A percentile compares a stretch with the other conserved stretches of the same genome.
These are phyloP conservation scores for Hypoxylon trugodes DNA, from an alignment of 495 filamentous ascomycete species.

Conservation along the genomic window DNA sequence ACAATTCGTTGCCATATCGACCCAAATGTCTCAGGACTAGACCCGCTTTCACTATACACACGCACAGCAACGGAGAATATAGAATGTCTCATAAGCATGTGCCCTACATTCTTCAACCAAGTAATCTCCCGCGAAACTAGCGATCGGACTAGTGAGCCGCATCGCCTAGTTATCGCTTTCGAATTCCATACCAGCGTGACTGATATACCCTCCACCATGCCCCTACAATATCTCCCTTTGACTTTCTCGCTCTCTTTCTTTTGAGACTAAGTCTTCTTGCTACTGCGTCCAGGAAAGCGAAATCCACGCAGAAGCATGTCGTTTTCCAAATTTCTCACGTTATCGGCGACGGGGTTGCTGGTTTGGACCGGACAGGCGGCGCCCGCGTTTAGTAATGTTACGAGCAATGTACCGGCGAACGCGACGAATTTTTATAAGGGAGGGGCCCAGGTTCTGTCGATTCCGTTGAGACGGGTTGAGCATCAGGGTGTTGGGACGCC, in stretches of 20 bases:
- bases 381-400: conserved; percentile 2
- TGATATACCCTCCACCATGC: conserved; percentile 30
- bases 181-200: conserved; percentile 20
- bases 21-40: conserved; percentile 18
- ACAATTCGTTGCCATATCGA: conserved; percentile 30
- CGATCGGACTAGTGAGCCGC: not conserved
- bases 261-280: not conserved
- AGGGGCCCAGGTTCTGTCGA: conserved; percentile 22
- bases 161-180: conserved; percentile 32
- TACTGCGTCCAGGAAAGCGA: not conserved
- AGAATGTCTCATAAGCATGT: conserved; percentile 26
- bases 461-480: conserved; percentile 34
- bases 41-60: not conserved
- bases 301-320: conserved; percentile 10
- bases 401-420: not conserved
- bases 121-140: not conserved
- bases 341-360: not conserved
- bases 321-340: not conserved
- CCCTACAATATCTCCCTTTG: not conserved
- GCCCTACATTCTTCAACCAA: conserved; percentile 24
- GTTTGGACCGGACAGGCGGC: conserved; percentile 7
- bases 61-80: not conserved
- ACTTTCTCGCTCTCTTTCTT: not conserved
- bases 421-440: conserved; percentile 12
- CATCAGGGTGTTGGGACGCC: conserved; percentile 37